Conservation (phyloP, 2,329 filamentous ascomycete genomes). For the Paraphoma sp. region DNA sequence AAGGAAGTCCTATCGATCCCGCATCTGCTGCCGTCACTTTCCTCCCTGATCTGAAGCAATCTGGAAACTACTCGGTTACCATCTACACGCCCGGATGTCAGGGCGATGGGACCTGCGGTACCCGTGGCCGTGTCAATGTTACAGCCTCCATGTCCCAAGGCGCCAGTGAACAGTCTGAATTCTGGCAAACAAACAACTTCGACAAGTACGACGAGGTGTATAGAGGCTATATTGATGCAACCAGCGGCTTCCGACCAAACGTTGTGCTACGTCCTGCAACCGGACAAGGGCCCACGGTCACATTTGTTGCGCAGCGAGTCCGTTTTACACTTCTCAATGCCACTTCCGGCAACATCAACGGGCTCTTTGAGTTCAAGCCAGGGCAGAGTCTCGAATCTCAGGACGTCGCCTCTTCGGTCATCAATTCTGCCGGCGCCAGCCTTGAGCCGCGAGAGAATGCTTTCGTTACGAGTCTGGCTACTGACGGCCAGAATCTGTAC, state of each 20-base stretch:
- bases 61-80: constrained; percentile 89
- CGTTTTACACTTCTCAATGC: constrained; percentile 77
- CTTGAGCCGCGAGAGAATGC: constrained; percentile 68
- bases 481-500: constrained; percentile 67
- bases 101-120: constrained; percentile 76
- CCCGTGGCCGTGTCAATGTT: constrained; percentile 81
- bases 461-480: constrained; percentile 71
- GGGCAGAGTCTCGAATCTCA: constrained; percentile 64
- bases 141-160: constrained; percentile 70
- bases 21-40: constrained; percentile 76
- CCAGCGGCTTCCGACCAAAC: constrained; percentile 76
- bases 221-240: constrained; percentile 81
- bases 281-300: constrained; percentile 67
- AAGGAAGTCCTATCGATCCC: constrained; percentile 60
- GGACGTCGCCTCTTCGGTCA: constrained; percentile 73
- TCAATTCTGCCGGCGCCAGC: constrained; percentile 76
- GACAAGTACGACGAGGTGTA: constrained; percentile 97
- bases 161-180: constrained; percentile 58
- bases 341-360: constrained; percentile 82
- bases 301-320: constrained; percentile 88
- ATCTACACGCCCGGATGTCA: constrained; percentile 92
- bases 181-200: constrained; percentile 92
- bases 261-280: constrained; percentile 77
- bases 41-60: constrained; percentile 81
- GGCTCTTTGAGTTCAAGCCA: constrained; percentile 88